Evolutionary conservation across 2,329 filamentous ascomycete genomes (phyloP), one percentile per base, ranked within the genome.

Genomic region (Colletotrichum acutatum): DNA sequence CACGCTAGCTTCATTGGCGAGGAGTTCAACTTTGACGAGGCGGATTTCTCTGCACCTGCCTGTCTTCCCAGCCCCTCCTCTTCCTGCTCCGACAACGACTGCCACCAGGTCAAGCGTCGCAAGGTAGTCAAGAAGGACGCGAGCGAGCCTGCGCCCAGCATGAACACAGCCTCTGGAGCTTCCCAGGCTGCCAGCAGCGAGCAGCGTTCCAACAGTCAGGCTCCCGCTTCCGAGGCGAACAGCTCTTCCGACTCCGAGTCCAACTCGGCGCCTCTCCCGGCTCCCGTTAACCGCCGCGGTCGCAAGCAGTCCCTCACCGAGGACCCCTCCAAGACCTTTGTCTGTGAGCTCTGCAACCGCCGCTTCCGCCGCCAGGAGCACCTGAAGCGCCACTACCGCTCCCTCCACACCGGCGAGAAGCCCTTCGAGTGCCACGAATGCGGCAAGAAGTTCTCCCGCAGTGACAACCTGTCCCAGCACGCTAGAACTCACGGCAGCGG

Each of bases 261-360:
- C 77, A 82, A 76, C 80, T 83, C 66, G 83, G 86, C 61, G 83
- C 77, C 83, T 76, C 57, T 84, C 1, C 85, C 88, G 3, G 85
- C 87, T 9, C 93, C 93, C 11, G 90, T 93, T 77, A 97, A 94
- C 84, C 95, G 97, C 76, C 95, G 97, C 72, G 97, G 97, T 73
- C 95, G 97, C 84, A 99, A 99, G 91, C 97, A 99, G 86, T 98
- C 97, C 1, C 85, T 98, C 78, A 98, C 97, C 5, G 97, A 98
- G 80, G 97, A 99, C 79, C 97, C 97, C 1, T 97, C 95, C 79
- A 99, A 99, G 92, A 98, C 95, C 0, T 99, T 98, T 76, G 94
- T 98, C 74, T 99, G 97, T 86, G 95, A 95, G 69, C 90, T 98
- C 26, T 99, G 97, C 92, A 96, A 95, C 79, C 95, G 97, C 76